phyloP scores from a whole-genome alignment of 371 early-diverging fungal genomes.

The Chytridium lagenaria region DNA sequence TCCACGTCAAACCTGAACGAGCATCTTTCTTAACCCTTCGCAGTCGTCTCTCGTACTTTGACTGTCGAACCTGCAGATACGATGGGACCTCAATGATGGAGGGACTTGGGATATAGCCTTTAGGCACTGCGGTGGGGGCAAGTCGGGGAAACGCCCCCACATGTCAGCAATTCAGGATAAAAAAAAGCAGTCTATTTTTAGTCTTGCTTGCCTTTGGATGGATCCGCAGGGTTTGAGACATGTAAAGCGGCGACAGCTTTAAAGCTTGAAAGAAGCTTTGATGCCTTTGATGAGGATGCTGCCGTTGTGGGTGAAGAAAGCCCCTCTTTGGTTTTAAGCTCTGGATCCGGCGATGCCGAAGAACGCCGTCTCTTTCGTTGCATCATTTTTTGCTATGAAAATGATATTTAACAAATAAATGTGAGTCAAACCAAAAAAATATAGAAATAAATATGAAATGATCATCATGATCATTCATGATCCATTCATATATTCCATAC shows the following conservation, averaged over 20 bases:
- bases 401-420: neutral
- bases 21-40: slow-evolving; percentile 2
- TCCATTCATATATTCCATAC: too few species aligned
- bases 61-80: neutral
- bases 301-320: too few species aligned
- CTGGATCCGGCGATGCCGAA: neutral
- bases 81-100: neutral
- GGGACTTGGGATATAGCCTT: neutral
- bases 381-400: too few species aligned
- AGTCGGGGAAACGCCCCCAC: too few species aligned
- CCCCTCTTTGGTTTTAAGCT: neutral
- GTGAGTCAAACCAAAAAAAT: slow-evolving; percentile 5
- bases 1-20: slow-evolving; percentile 15
- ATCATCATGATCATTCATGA: too few species aligned
- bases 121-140: neutral
- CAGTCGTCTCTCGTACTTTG: slow-evolving; percentile 14
- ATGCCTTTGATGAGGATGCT: slow-evolving; percentile 2
- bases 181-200: too few species aligned
- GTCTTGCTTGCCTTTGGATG: too few species aligned
- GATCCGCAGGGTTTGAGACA: too few species aligned
- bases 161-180: too few species aligned
- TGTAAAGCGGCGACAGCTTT: neutral
- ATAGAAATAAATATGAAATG: too few species aligned
- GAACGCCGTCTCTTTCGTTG: neutral
- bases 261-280: neutral